Percentiles rank a stretch among this genome's conserved stretches.
These are phyloP conservation scores for Botrytis aclada DNA, from an alignment of 2,329 filamentous ascomycete species.

Conservation along the genomic window DNA sequence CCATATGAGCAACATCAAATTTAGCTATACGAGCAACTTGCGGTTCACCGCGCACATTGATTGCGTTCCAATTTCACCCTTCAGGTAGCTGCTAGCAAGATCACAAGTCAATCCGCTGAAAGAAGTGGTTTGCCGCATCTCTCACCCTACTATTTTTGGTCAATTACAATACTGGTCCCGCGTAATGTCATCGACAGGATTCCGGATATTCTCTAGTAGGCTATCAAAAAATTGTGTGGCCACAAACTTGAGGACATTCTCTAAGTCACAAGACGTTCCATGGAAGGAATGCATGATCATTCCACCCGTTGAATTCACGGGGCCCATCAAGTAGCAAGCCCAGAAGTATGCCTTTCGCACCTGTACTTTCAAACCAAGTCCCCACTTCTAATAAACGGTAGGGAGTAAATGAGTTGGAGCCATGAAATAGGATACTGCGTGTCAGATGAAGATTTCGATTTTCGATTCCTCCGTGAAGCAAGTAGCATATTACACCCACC, in stretches of 20 bases:
- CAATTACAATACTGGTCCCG: neutral
- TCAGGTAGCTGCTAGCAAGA: neutral
- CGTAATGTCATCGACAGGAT: neutral
- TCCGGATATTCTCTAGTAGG: neutral
- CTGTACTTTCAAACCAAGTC: neutral
- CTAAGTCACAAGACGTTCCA: neutral
- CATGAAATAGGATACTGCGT: neutral
- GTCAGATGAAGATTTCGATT: neutral
- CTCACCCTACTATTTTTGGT: neutral
- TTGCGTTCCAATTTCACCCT: neutral
- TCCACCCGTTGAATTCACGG: neutral
- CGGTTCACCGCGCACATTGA: neutral
- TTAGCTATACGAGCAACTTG: neutral
- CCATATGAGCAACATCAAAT: neutral
- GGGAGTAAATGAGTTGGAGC: neutral
- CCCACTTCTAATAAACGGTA: neutral
- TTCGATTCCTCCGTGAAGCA: neutral
- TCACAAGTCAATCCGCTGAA: neutral
- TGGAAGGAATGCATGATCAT: neutral
- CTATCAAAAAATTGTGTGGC: neutral
- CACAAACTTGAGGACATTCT: neutral
- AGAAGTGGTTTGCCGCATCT: neutral
- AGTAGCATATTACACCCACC: neutral
- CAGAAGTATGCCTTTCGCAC: neutral
- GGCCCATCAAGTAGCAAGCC: neutral